Evolutionary conservation across 2,329 filamentous ascomycete genomes (phyloP).

Genomic region (Keithomyces neogunnii): DNA sequence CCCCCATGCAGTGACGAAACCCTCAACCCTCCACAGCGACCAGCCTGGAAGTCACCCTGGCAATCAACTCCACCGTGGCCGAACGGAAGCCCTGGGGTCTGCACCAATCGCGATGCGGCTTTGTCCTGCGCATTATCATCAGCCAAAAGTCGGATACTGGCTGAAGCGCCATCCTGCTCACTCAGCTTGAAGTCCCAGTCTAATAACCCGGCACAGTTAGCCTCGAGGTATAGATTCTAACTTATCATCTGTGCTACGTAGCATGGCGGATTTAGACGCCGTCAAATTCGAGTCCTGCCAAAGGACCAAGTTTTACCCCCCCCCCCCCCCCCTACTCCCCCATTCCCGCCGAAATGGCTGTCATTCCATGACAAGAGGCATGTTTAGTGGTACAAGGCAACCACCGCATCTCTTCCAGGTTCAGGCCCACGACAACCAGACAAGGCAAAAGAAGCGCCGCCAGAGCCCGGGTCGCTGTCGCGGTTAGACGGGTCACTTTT

Average conservation of each 20-base stretch:
- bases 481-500: neutral
- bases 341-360: neutral
- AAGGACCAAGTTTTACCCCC: neutral
- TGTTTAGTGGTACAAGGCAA: too few relatives aligned
- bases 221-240: too few relatives aligned
- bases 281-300: neutral
- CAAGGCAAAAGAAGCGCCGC: neutral
- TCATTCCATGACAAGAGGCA: too few relatives aligned
- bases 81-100: neutral
- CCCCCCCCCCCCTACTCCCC: neutral
- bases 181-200: neutral
- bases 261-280: neutral
- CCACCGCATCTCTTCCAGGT: too few relatives aligned
- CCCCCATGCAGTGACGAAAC: neutral
- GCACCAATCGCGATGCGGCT: slow-evolving; percentile 1
- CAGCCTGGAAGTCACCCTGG: neutral
- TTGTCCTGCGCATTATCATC: neutral
- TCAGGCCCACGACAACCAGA: too few relatives aligned
- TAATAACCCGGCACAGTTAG: neutral
- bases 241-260: neutral
- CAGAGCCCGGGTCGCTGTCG: neutral
- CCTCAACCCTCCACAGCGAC: neutral
- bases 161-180: neutral
- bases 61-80: neutral
- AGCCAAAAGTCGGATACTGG: neutral